These are phyloP conservation scores for Fusarium cicatricum DNA, from an alignment of 2,329 filamentous ascomycete genomes.

Conservation along the genomic window DNA sequence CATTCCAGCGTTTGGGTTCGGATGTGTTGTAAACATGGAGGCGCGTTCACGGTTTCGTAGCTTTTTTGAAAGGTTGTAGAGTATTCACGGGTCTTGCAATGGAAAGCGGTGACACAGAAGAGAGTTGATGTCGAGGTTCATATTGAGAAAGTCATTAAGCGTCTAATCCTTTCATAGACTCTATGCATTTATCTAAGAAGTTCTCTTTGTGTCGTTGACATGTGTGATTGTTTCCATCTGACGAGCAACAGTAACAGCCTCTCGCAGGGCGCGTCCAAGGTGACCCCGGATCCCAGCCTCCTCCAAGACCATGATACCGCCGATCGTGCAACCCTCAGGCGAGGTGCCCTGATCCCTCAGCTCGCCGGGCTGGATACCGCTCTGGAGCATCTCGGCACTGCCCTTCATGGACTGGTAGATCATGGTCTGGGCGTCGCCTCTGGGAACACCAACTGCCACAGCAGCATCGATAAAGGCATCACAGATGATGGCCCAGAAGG, in stretches of 20 bases:
- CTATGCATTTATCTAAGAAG: constrained; percentile 14
- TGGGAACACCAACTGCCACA: constrained; percentile 66
- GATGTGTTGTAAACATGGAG: too few species aligned
- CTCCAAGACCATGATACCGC: constrained; percentile 66
- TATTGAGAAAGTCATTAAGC: too few species aligned
- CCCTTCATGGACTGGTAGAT: constrained; percentile 67
- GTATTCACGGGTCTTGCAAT: too few species aligned
- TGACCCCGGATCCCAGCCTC: constrained; percentile 60
- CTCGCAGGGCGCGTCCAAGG: constrained; percentile 53
- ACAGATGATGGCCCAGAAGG: constrained; percentile 65
- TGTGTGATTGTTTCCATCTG: constrained; percentile 51
- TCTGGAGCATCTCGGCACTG: constrained; percentile 60
- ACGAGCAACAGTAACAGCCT: constrained; percentile 56
- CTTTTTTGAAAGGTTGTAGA: too few species aligned
- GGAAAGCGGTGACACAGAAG: too few species aligned
- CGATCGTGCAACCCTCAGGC: constrained; percentile 68
- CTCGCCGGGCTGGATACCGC: constrained; percentile 64
- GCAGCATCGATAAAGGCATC: constrained; percentile 67
- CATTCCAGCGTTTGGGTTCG: too few species aligned
- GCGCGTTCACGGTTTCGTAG: too few species aligned
- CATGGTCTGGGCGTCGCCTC: constrained; percentile 64
- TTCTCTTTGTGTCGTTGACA: constrained; percentile 49
- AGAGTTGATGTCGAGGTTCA: too few species aligned
- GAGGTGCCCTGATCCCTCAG: constrained; percentile 66
- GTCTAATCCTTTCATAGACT: constrained; percentile 15